phyloP scores from a whole-genome alignment of 305 asterid species.

The Striga hermonthica region DNA sequence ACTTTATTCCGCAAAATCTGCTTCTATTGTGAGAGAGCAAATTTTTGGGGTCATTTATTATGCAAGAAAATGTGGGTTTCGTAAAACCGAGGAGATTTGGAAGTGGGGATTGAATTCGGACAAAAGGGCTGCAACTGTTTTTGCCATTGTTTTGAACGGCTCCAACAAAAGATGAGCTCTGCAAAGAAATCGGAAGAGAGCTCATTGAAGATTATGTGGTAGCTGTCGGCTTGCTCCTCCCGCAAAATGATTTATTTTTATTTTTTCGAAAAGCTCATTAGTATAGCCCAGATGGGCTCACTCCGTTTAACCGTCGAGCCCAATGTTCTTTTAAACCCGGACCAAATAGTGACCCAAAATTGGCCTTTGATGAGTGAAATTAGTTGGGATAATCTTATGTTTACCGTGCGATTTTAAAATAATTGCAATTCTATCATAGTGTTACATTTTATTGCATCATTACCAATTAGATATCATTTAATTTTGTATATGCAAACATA shows the following conservation, averaged over 20 bases:
- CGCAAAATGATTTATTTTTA: neutral
- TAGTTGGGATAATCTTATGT: no score
- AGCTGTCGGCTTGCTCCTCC: slow-evolving; percentile 27
- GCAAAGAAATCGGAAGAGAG: slow-evolving; percentile 32
- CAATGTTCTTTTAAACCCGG: no score
- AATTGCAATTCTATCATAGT: no score
- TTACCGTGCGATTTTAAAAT: no score
- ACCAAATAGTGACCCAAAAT: no score
- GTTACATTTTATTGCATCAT: no score
- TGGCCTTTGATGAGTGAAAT: no score
- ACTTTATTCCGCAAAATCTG: slow-evolving; percentile 28
- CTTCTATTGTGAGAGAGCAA: slow-evolving; percentile 29
- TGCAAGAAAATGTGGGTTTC: neutral
- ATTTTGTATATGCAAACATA: no score
- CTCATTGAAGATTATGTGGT: slow-evolving; percentile 36
- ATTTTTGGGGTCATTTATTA: neutral
- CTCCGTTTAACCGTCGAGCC: no score
- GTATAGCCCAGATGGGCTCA: no score
- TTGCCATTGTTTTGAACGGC: slow-evolving; percentile 1
- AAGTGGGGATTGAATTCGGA: slow-evolving; percentile 27
- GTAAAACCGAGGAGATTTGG: slow-evolving; percentile 12
- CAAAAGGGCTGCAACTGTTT: neutral
- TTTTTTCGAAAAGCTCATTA: no score
- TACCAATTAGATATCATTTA: no score
- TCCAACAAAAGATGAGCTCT: slow-evolving; percentile 30